A percentile compares a stretch with the other conserved stretches of the same genome.
Conservation (phyloP, 331 rosid genomes). For the Pyracantha coccinea region DNA sequence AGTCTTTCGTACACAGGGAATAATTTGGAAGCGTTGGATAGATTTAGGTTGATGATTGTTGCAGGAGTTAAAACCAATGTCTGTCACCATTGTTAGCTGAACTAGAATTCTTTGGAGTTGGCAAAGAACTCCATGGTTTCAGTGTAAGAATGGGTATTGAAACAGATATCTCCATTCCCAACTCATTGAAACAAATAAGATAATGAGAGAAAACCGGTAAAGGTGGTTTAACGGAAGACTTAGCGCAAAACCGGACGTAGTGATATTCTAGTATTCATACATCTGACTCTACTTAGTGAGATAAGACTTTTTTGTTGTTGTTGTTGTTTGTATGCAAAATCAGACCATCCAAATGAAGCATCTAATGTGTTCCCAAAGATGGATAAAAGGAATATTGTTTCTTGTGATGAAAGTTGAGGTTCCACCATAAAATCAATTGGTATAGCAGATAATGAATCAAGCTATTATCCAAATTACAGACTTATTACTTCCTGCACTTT, state of each 20-base stretch:
- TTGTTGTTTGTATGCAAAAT: constrained; percentile 55
- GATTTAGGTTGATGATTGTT: constrained; percentile 53
- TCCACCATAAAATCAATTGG: too few species aligned
- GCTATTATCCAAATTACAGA: too few species aligned
- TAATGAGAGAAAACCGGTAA: too few species aligned
- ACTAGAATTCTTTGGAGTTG: constrained; percentile 38
- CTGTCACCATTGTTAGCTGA: constrained; percentile 65
- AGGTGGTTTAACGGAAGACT: too few species aligned
- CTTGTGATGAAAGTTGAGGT: too few species aligned
- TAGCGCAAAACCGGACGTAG: too few species aligned
- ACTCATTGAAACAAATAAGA: constrained; percentile 33
- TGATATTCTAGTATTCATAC: too few species aligned
- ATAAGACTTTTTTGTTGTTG: too few species aligned
- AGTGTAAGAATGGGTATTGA: constrained; percentile 44
- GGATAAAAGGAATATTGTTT: constrained; percentile 52
- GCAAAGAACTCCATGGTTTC: constrained; percentile 64
- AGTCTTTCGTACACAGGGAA: constrained; percentile 50
- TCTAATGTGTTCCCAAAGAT: constrained; percentile 43
- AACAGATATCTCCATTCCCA: constrained; percentile 52
- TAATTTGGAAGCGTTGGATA: constrained; percentile 36
- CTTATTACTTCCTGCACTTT: too few species aligned
- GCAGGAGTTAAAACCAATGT: constrained; percentile 48
- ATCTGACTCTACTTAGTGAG: too few species aligned
- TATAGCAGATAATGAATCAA: too few species aligned
- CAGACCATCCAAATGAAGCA: constrained; percentile 44